A percentile compares a stretch with the other conserved stretches of the same genome.
These are phyloP conservation scores for Kwoniella shivajii DNA, from an alignment of 1,284 basidiomycete species.

Conservation along the genomic window DNA sequence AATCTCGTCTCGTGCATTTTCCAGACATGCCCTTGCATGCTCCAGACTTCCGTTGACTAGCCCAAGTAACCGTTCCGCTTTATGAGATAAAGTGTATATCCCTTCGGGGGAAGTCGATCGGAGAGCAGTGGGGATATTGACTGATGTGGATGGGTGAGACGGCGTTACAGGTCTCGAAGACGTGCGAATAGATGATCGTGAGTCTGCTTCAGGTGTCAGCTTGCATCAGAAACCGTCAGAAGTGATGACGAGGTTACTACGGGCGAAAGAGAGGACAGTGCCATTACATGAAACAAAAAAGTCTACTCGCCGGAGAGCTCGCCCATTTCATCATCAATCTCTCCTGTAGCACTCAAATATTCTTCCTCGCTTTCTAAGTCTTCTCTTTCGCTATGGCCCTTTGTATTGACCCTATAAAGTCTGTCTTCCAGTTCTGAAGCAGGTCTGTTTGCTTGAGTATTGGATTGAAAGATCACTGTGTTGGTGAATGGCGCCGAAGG, in stretches of 20 bases:
- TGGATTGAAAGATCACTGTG: slow-evolving; percentile 1
- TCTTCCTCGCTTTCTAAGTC: slow-evolving; percentile 62
- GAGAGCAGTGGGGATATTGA: background rate
- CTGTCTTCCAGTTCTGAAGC: background rate
- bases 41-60: slow-evolving; percentile 37
- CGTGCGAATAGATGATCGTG: slow-evolving; percentile 32
- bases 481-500: slow-evolving; percentile 1
- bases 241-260: background rate
- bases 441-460: too few relatives aligned
- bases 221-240: background rate
- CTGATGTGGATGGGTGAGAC: slow-evolving; percentile 9
- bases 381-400: slow-evolving; percentile 1
- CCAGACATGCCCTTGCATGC: slow-evolving; percentile 36
- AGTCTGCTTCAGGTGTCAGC: slow-evolving; percentile 24
- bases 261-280: background rate
- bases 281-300: background rate
- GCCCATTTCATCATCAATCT: slow-evolving; percentile 34
- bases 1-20: slow-evolving; percentile 40
- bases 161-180: slow-evolving; percentile 39
- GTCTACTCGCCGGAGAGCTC: slow-evolving; percentile 41
- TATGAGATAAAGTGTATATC: slow-evolving; percentile 32
- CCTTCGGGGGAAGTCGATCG: background rate
- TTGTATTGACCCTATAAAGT: background rate
- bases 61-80: slow-evolving; percentile 41
- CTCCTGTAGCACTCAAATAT: slow-evolving; percentile 27